Base-by-base conservation (phyloP, 2,329 filamentous ascomycete species). In the Meredithiella fracta region DNA sequence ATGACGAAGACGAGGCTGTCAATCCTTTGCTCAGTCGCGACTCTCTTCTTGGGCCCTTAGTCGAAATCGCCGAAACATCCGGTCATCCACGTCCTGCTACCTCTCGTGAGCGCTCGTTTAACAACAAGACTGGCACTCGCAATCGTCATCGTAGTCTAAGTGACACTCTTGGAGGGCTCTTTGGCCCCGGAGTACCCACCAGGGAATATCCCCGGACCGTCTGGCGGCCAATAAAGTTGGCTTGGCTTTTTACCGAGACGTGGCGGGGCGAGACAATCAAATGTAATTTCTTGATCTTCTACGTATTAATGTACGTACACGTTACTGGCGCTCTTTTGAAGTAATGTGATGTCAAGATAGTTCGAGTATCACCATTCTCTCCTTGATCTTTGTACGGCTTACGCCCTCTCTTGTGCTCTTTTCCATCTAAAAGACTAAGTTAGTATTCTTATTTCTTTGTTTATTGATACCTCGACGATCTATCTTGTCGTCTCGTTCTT, bases 111-210 rank as follows among this genome's bases (percentile, higher is more conserved):
- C 23, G 42, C 8, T 51, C 53, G 4, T 44, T 17, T 17, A 44
- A 44, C 14, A 34, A 44, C 17, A 34, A 37, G n/a, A 17, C 31
- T 4, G 47, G 49, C 25, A 49, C 37, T 6, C 64, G 64, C 15
- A 63, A 63, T 40, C 64, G 68, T 29, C 65, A 69, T 6, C 65
- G 68, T 37, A 72, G 70, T 59, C 62, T 72, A 34, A 72, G 70
- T 60, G 70, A 72, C 47, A 68, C 69, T 2, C 61, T 73, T 11
- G 68, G 68, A 6, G 66, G 67, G 26, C 66, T 72, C 44, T 72
- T 72, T 61, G 63, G 66, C 62, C 68, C 15, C n/a, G 53, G 17
- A 49, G 25, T 23, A 23, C 9, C n/a, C 17, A 29, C 5, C 17
- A n/a, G 44, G 17, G 11, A 20, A 49, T 49, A 9, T 49, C 25